Percentiles rank a stretch among this genome's conserved stretches.
These are phyloP conservation scores for Pisolithus sp. DNA, from an alignment of 768 basidiomycete species.

Conservation along the genomic window DNA sequence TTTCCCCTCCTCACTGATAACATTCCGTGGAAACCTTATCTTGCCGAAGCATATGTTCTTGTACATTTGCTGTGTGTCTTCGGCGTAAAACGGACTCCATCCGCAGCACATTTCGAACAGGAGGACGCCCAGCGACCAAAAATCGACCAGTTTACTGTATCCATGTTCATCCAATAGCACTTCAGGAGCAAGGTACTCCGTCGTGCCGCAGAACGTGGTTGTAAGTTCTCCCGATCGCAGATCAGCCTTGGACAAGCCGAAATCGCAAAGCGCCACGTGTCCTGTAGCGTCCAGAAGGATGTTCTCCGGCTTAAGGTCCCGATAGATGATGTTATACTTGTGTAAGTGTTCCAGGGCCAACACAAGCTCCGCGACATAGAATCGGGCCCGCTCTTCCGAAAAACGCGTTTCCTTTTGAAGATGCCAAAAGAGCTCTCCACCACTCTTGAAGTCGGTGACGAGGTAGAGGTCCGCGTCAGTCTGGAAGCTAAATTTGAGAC, in stretches of 20 bases:
- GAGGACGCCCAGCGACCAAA: constrained; percentile 94
- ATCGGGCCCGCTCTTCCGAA: constrained; percentile 85
- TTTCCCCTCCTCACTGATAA: constrained; percentile 96
- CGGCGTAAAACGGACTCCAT: constrained; percentile 99
- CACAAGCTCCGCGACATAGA: constrained; percentile 94
- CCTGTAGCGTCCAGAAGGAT: constrained; percentile 97
- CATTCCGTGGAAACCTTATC: constrained; percentile 94
- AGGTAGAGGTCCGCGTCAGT: constrained; percentile 93
- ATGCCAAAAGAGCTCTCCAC: constrained; percentile 98
- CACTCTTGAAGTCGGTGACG: constrained; percentile 97
- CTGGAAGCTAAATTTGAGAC: constrained; percentile 97
- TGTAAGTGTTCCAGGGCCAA: constrained; percentile 95
- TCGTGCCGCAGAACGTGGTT: constrained; percentile 99
- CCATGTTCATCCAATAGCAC: constrained; percentile 98
- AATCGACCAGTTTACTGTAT: constrained; percentile 97
- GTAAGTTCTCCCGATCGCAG: constrained; percentile 89
- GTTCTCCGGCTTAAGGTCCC: constrained; percentile 98
- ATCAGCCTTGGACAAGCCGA: constrained; percentile 96
- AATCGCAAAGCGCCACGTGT: constrained; percentile 97
- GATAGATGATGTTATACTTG: constrained; percentile 93
- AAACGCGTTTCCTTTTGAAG: constrained; percentile 94
- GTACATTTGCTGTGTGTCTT: constrained; percentile 99
- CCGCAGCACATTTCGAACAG: constrained; percentile 99
- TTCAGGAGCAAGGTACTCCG: constrained; percentile 97
- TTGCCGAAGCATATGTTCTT: constrained; percentile 98